Percentiles rank a stretch among this genome's conserved stretches.
Conservation (phyloP, 1,139 yeast genomes). For the Geotrichum australiense region DNA sequence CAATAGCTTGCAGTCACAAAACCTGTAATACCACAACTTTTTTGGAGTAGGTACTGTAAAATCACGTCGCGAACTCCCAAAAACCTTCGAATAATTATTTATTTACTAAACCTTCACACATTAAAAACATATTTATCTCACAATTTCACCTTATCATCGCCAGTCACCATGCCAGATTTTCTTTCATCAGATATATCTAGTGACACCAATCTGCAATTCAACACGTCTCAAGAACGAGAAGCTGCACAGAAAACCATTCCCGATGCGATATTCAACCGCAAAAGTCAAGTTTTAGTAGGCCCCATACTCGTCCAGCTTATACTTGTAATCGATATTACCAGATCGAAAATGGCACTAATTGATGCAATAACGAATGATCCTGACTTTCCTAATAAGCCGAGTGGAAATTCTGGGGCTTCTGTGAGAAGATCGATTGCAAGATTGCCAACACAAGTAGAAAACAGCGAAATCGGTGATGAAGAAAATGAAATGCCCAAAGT, state of each 20-base stretch:
- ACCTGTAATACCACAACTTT: too few relatives aligned
- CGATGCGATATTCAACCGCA: slow-evolving; percentile 8
- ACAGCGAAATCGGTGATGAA: slow-evolving; percentile 1
- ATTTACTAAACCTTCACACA: too few relatives aligned
- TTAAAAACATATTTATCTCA: too few relatives aligned
- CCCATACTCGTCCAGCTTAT: slow-evolving; percentile 24
- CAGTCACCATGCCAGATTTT: slow-evolving; percentile 13
- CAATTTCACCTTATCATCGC: too few relatives aligned
- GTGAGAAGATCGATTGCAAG: slow-evolving; percentile 10
- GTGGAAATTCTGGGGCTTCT: background rate
- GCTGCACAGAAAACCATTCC: slow-evolving; percentile 10
- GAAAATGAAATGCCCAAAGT: background rate
- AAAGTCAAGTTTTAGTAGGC: slow-evolving; percentile 9
- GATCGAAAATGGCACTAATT: slow-evolving; percentile 22
- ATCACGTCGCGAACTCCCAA: too few relatives aligned
- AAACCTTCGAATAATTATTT: too few relatives aligned
- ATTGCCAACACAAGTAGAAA: background rate
- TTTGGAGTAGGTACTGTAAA: too few relatives aligned
- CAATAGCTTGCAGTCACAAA: too few relatives aligned
- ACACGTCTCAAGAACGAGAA: background rate
- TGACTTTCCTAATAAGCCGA: slow-evolving; percentile 6
- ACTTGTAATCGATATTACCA: slow-evolving; percentile 23
- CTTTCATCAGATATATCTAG: slow-evolving; percentile 7
- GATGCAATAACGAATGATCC: slow-evolving; percentile 16
- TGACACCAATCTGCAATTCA: slow-evolving; percentile 5